A percentile compares a stretch with the other conserved stretches of the same genome.
phyloP scores from a whole-genome alignment of 768 basidiomycete species.

The Rhodotorula paludigena region DNA sequence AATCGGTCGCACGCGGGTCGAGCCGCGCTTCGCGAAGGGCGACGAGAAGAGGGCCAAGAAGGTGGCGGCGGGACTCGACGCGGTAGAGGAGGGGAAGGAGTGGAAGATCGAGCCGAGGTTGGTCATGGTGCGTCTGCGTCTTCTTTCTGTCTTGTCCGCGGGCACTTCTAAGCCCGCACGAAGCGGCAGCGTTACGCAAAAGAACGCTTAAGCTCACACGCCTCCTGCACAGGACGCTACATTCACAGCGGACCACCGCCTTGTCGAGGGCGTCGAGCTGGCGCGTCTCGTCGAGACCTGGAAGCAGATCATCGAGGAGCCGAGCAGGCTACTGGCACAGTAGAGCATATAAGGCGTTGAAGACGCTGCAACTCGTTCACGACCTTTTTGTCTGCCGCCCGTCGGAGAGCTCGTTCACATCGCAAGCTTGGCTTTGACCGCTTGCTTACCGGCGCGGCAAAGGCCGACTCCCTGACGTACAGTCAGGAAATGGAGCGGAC shows the following conservation, averaged over 20 bases:
- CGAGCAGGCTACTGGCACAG: conserved; percentile 42
- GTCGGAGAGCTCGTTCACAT: too few species aligned
- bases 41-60: conserved; percentile 43
- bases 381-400: too few species aligned
- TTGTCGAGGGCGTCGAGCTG: conserved; percentile 82
- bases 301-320: conserved; percentile 72
- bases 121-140: conserved; percentile 22
- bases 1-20: conserved; percentile 61
- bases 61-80: conserved; percentile 44
- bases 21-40: conserved; percentile 19
- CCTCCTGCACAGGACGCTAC: conserved; percentile 56
- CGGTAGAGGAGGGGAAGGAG: conserved; percentile 49
- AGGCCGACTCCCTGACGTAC: too few species aligned
- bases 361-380: too few species aligned
- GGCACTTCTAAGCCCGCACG: too few species aligned
- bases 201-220: not conserved
- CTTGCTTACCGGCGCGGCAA: too few species aligned
- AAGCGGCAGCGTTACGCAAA: not conserved
- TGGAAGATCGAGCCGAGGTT: conserved; percentile 54
- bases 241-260: conserved; percentile 81
- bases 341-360: not conserved
- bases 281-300: conserved; percentile 69
- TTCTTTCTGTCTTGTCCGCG: not conserved
- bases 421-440: too few species aligned
- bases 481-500: too few species aligned